Evolutionary conservation across 2,329 filamentous ascomycete genomes (phyloP).

Genomic region (Fusarium oligoseptatum): DNA sequence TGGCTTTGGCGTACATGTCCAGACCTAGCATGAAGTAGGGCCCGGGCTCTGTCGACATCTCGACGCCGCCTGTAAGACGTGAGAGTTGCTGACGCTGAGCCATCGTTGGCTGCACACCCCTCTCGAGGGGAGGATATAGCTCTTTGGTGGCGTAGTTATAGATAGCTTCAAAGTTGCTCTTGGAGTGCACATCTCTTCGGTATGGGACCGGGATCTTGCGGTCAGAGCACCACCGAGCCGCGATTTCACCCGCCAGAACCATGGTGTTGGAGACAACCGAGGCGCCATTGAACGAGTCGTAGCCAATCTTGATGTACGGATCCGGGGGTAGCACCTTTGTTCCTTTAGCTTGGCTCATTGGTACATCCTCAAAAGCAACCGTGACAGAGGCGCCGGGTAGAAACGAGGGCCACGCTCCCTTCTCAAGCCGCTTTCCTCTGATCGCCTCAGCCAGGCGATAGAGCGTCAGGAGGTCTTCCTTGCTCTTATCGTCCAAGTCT

Average conservation of each 20-base stretch:
- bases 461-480: slow-evolving; percentile 62
- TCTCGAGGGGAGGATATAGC: slow-evolving; percentile 51
- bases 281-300: slow-evolving; percentile 48
- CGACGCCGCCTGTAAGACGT: slow-evolving; percentile 60
- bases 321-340: slow-evolving; percentile 56
- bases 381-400: slow-evolving; percentile 57
- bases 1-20: slow-evolving; percentile 73
- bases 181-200: slow-evolving; percentile 62
- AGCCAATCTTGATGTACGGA: slow-evolving; percentile 61
- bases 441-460: slow-evolving; percentile 62
- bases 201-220: slow-evolving; percentile 72
- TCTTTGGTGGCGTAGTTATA: slow-evolving; percentile 54
- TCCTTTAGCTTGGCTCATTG: slow-evolving; percentile 21
- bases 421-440: slow-evolving; percentile 57
- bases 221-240: slow-evolving; percentile 70
- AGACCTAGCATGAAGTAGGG: slow-evolving; percentile 70
- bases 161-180: slow-evolving; percentile 52
- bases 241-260: slow-evolving; percentile 72
- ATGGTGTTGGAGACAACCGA: slow-evolving; percentile 61
- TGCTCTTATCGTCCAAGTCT: slow-evolving; percentile 59
- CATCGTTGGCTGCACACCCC: slow-evolving; percentile 51
- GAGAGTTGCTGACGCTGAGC: slow-evolving; percentile 48
- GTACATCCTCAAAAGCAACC: slow-evolving; percentile 57
- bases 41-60: slow-evolving; percentile 65
- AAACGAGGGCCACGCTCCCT: slow-evolving; percentile 65